Evolutionary conservation across 495 filamentous ascomycete species (phyloP), one percentile per base, ranked within the genome.

Genomic region (Penicillium parvum): DNA sequence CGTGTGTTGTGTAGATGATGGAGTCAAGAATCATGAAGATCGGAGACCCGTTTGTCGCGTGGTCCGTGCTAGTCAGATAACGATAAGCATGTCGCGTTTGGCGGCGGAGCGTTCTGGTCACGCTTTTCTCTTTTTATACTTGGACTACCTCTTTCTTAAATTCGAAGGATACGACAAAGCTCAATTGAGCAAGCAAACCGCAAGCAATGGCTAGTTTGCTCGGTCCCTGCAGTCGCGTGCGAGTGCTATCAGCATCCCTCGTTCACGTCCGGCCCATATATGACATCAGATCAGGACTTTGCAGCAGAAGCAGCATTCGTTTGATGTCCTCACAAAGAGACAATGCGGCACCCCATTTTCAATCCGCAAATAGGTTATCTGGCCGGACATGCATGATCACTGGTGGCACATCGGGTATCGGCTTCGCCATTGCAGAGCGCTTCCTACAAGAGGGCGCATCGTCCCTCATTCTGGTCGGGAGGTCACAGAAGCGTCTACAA

Each of bases 381-480:
- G 66, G 64, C 25, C 72, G 73, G 38, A 72, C 59, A 34, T 73
- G 66, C 45, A 61, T 86, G 54, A 73, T 86, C 45, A 85, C 81
- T 4, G 82, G 82, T 18, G 79, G 72, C 0, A 77, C 76, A 14
- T 76, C 79, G 5, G 82, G 82, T 0, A 84, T 86, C 45, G 82
- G 82, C n/a, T 69, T 69, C 35, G 69, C 77, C 16, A 88, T 91
- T 47, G 86, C 88, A 4, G 59, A 65, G 15, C 65, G 77, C 3
- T 85, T 92, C 53, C 78, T 85, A 10, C 52, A 53, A 17, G 74
- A 86, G 41, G 84, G 83, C 15, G 80, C 76, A 20, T 61, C 48
- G 1, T 74, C 73, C 18, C 40, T 74, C 38, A 69, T 81, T 2
- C 68, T 89, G 0, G 61, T 86, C 7, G 78, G 70, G 21, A 50